Evolutionary conservation across 164 flowering plant genomes (phyloP).

Genomic region (Chloranthus sessilifolius): DNA sequence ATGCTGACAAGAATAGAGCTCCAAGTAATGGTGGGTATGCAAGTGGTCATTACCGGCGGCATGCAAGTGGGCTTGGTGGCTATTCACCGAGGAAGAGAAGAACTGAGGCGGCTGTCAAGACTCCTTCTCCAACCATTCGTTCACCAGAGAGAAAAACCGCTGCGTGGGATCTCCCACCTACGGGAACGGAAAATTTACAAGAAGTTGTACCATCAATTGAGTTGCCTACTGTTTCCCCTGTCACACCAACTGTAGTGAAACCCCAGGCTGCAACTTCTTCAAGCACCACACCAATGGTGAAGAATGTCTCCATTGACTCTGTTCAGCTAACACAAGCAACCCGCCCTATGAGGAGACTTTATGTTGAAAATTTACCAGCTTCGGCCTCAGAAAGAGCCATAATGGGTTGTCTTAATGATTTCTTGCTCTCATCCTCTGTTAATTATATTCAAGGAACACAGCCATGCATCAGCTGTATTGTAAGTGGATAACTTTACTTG

Average conservation of each 20-base stretch:
- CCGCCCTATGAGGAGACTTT: constrained; percentile 76
- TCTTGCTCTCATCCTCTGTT: constrained; percentile 55
- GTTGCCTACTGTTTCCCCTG: constrained; percentile 21
- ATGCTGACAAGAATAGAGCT: constrained; percentile 37
- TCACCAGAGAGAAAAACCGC: constrained; percentile 68
- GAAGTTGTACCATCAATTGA: constrained; percentile 25
- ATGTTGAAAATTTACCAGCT: constrained; percentile 71
- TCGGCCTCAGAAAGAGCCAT: constrained; percentile 73
- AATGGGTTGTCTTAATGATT: constrained; percentile 57
- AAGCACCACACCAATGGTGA: constrained; percentile 14
- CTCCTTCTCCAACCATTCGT: constrained; percentile 65
- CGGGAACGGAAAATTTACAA: constrained; percentile 20
- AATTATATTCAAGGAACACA: constrained; percentile 54
- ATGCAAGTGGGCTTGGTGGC: constrained; percentile 82
- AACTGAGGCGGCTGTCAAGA: constrained; percentile 58
- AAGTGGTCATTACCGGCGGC: constrained; percentile 37
- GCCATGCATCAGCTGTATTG: constrained; percentile 90
- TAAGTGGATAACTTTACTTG: constrained; percentile 26
- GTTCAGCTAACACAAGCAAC: constrained; percentile 88
- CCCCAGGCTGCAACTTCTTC: constrained; percentile 21
- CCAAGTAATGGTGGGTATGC: constrained; percentile 43
- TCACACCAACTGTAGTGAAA: constrained; percentile 21
- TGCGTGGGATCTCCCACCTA: constrained; percentile 81
- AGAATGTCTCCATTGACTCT: constrained; percentile 44
- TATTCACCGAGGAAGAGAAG: constrained; percentile 97